Conservation (phyloP, 139 green algal species). For the Auxenochlorella protothecoides region DNA sequence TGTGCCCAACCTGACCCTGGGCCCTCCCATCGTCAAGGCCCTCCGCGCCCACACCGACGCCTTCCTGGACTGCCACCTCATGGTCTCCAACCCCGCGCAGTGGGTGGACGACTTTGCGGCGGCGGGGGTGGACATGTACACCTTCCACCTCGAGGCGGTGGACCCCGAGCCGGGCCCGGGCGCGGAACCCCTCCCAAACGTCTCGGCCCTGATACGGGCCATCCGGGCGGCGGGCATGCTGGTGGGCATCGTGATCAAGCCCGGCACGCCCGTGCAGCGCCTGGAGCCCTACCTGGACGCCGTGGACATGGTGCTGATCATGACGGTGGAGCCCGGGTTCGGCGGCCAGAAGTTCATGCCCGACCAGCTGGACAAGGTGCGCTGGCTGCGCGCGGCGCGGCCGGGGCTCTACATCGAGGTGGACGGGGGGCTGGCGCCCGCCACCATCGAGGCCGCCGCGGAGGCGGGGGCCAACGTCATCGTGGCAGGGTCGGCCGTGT, state of each 20-base stretch:
- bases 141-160: conserved; percentile 73
- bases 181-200: not conserved
- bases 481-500: conserved; percentile 64
- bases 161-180: too few relatives aligned
- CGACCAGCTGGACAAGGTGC: conserved; percentile 44
- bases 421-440: conserved; percentile 59
- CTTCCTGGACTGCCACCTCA: conserved; percentile 80
- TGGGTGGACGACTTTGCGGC: conserved; percentile 63
- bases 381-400: conserved; percentile 30
- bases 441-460: conserved; percentile 42
- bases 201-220: conserved; percentile 1
- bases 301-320: conserved; percentile 48
- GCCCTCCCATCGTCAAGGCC: conserved; percentile 55
- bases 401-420: conserved; percentile 62
- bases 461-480: conserved; percentile 65
- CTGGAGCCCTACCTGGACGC: conserved; percentile 21
- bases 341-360: conserved; percentile 64
- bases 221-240: conserved; percentile 50
- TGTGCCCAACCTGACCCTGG: conserved; percentile 82
- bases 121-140: conserved; percentile 71
- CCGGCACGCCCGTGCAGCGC: conserved; percentile 46
- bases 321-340: conserved; percentile 76
- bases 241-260: conserved; percentile 54
- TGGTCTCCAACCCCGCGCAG: conserved; percentile 43
- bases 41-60: conserved; percentile 57